Evolutionary conservation across 129 eudicot species (phyloP), one percentile per base, ranked within the genome.

Genomic region (Centella asiatica): DNA sequence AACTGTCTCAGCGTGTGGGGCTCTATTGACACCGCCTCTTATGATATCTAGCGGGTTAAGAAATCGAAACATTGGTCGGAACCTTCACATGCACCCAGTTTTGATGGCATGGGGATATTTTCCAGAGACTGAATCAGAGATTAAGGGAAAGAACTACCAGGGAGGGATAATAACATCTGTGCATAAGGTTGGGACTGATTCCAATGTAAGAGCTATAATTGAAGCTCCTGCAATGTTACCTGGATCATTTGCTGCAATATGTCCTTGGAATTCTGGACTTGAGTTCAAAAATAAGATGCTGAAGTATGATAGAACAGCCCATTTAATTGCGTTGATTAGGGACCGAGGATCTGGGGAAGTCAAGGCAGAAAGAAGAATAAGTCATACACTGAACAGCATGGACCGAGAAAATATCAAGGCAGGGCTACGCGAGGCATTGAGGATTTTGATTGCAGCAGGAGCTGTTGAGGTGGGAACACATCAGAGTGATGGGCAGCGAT

Each of bases 21-120:
- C 97, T 5, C 80, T 90, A 8, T 48, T 81, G 23, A 86, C 97
- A 4, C 97, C 97, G 6, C 95, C 95, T 8, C 70, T 90, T 26
- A 27, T 90, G 85, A 79, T 83, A 50, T 61, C 87, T 5, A 90
- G 97, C 33, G 97, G 97, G 31, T 46, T 90, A 42, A 83, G 40
- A 63, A 90, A 90, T 65, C 75, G 60, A 4, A 80, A 90, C 65
- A 78, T 90, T 2, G 97, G 97, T 7, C 73, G 68, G 11, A 80
- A 90, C 57, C 95, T 86, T 60, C 94, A 79, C 46, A 81, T 90
- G 3, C 97, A 83, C 75, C 97, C 97, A 1, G 88, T 82, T 32
- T 60, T 79, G 65, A 81, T 86, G 95, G 94, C 88, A 17, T 90
- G 97, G 97, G 97, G 97, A 42, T 90, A 90, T 75, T 90, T 86